Evolutionary conservation across 2,329 filamentous ascomycete species (phyloP).

Genomic region (Colletotrichum endophyticum): DNA sequence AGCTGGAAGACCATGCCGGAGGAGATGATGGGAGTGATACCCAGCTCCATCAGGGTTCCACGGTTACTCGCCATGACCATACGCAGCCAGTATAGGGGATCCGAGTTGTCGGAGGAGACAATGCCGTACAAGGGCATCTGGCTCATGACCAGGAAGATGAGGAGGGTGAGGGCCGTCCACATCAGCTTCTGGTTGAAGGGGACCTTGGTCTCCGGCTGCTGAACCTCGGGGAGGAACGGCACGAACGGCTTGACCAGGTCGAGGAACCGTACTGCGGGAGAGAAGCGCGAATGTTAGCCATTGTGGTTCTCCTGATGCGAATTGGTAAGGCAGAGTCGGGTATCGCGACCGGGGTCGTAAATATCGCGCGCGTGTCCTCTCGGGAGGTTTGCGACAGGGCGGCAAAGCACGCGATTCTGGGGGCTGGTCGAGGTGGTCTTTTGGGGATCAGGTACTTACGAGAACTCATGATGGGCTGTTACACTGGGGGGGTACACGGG

Average conservation of each 20-base stretch:
- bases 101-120: constrained; percentile 97
- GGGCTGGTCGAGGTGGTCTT: neutral
- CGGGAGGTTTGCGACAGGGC: constrained; percentile 5
- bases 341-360: neutral
- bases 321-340: neutral
- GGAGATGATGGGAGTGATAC: constrained; percentile 98
- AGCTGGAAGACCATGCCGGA: constrained; percentile 99
- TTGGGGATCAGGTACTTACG: constrained; percentile 44
- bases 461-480: constrained; percentile 55
- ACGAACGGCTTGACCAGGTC: constrained; percentile 99
- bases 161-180: constrained; percentile 91
- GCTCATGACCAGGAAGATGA: constrained; percentile 99
- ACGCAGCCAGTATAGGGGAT: constrained; percentile 98
- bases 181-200: constrained; percentile 99
- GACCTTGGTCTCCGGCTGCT: constrained; percentile 97
- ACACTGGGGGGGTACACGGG: constrained; percentile 34
- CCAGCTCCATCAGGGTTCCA: constrained; percentile 93
- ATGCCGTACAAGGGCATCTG: constrained; percentile 99
- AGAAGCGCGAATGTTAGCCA: constrained; percentile 9
- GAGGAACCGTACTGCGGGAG: constrained; percentile 88
- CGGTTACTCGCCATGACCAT: constrained; percentile 99
- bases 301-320: neutral
- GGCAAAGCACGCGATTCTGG: constrained; percentile 7
- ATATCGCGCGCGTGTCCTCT: constrained; percentile 9
- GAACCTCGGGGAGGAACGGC: constrained; percentile 99